Conservation (phyloP, 257 asterid species). For the Voacanga thouarsii region DNA sequence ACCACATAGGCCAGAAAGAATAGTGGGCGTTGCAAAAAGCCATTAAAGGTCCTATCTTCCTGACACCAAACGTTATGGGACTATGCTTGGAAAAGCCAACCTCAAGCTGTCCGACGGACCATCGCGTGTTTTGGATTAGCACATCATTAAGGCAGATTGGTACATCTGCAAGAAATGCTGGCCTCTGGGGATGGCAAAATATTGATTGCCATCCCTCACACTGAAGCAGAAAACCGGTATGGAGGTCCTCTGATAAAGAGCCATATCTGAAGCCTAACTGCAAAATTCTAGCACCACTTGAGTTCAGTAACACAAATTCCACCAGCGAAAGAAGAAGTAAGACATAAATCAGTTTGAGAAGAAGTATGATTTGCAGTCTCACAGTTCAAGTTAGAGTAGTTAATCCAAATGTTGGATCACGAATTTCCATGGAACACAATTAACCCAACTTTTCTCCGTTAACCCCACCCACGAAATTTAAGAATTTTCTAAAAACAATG, state of each 20-base stretch:
- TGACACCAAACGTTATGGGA: constrained; percentile 51
- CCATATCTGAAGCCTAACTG: constrained; percentile 83
- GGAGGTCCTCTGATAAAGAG: constrained; percentile 71
- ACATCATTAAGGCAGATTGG: constrained; percentile 60
- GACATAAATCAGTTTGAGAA: neutral
- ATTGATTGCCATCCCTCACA: constrained; percentile 83
- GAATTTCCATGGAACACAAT: too few relatives aligned
- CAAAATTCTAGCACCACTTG: neutral
- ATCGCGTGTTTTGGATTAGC: constrained; percentile 55
- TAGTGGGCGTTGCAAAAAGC: constrained; percentile 49
- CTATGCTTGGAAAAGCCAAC: constrained; percentile 53
- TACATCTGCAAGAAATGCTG: constrained; percentile 65
- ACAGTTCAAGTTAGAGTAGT: too few relatives aligned
- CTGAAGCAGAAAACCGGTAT: constrained; percentile 55
- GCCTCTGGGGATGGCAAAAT: constrained; percentile 55
- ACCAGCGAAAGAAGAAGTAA: neutral
- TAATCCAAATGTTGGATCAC: too few relatives aligned
- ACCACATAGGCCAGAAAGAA: constrained; percentile 69
- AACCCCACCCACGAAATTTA: neutral
- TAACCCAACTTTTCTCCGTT: too few relatives aligned
- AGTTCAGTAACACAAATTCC: neutral
- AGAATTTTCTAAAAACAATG: too few relatives aligned
- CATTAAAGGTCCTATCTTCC: constrained; percentile 44
- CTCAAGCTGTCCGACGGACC: constrained; percentile 74
- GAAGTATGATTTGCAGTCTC: too few relatives aligned